A percentile compares a stretch with the other conserved stretches of the same genome.
Evolutionary conservation across 2,329 filamentous ascomycete genomes (phyloP).

Genomic region (Paracoccidioides lutzii): DNA sequence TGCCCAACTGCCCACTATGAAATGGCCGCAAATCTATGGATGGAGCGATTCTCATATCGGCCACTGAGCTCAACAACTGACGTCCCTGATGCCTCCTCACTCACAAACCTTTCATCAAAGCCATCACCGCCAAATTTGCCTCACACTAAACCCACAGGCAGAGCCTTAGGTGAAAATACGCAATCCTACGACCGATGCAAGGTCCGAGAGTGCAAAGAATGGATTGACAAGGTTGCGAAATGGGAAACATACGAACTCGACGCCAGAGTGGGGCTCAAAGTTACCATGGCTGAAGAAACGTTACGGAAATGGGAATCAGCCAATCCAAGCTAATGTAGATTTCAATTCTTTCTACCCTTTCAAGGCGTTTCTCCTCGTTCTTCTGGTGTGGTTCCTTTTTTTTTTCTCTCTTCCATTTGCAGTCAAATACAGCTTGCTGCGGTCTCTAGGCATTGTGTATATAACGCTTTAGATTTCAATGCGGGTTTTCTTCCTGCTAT

Average conservation of each 20-base stretch:
- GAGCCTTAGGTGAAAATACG: slow-evolving; percentile 2
- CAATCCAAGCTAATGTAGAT: slow-evolving; percentile 1
- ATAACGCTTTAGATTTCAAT: neutral
- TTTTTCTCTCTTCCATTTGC: neutral
- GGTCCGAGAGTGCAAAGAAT: slow-evolving; percentile 41
- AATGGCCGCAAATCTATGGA: slow-evolving; percentile 69
- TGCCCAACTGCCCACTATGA: slow-evolving; percentile 76
- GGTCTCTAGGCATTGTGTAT: neutral
- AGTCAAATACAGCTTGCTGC: neutral
- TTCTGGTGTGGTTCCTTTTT: neutral
- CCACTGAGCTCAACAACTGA: slow-evolving; percentile 2
- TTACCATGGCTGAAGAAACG: slow-evolving; percentile 34
- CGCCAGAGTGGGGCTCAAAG: slow-evolving; percentile 40
- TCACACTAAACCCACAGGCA: slow-evolving; percentile 11
- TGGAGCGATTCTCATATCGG: slow-evolving; percentile 39
- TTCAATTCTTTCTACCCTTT: neutral
- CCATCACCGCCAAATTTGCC: neutral
- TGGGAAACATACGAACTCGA: slow-evolving; percentile 53
- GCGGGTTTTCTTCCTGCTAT: neutral
- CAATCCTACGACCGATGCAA: slow-evolving; percentile 23
- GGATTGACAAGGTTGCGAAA: slow-evolving; percentile 43
- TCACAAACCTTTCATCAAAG: neutral
- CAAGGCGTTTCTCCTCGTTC: neutral
- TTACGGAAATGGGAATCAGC: slow-evolving; percentile 31
- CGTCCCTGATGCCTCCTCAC: neutral